Percentiles rank a stretch among this genome's conserved stretches.
phyloP scores from a whole-genome alignment of 441 rosid species.

The Populus trichocarpa region DNA sequence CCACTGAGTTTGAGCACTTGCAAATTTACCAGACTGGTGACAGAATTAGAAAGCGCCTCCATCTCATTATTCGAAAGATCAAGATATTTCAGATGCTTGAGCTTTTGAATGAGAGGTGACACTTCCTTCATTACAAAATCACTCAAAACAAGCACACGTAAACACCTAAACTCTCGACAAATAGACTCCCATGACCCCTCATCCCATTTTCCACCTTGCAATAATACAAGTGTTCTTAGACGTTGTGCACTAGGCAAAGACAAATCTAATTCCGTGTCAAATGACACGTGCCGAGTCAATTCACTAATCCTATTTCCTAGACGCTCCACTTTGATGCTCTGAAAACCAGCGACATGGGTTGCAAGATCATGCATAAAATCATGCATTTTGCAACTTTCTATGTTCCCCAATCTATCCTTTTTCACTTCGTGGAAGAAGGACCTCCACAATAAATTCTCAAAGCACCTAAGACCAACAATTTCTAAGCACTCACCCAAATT shows the following conservation, averaged over 20 bases:
- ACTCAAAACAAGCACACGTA: constrained; percentile 7
- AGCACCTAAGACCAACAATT: too few species aligned
- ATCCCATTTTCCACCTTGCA: fast-evolving
- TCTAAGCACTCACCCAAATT: fast-evolving
- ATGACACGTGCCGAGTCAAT: too few species aligned
- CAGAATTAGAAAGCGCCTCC: background rate
- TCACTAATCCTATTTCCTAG: too few species aligned
- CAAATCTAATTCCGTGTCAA: too few species aligned
- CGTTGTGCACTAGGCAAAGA: too few species aligned
- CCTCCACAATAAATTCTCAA: too few species aligned
- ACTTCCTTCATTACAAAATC: background rate
- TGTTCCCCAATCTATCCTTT: fast-evolving
- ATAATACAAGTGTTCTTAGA: too few species aligned
- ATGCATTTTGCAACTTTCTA: too few species aligned
- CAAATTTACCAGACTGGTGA: background rate
- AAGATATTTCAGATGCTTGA: background rate
- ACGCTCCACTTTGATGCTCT: too few species aligned
- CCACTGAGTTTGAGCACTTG: constrained; percentile 1
- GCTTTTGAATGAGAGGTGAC: background rate
- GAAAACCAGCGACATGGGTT: too few species aligned
- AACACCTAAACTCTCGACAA: constrained; percentile 3
- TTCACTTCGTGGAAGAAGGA: too few species aligned
- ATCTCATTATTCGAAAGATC: background rate
- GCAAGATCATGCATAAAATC: too few species aligned
- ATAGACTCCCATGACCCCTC: background rate